A percentile compares a stretch with the other conserved stretches of the same genome.
phyloP scores from a whole-genome alignment of 345 rosid genomes.

The Gossypium longicalyx region DNA sequence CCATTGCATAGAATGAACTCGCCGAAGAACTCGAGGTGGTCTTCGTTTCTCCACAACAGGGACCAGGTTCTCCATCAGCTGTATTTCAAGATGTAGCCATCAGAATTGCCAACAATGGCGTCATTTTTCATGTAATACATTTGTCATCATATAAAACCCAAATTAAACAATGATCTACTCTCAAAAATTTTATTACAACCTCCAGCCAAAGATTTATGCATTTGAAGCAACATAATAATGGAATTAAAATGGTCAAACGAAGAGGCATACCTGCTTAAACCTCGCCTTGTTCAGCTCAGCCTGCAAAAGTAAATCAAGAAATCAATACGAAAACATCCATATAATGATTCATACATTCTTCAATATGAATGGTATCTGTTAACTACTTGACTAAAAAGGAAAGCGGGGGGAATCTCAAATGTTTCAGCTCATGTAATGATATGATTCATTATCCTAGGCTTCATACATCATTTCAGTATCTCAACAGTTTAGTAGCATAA shows the following conservation, averaged over 20 bases:
- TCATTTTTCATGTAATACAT: too few species aligned
- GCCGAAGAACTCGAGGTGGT: slow-evolving; percentile 35
- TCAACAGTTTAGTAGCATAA: too few species aligned
- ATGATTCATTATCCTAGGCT: background rate
- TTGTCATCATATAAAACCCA: background rate
- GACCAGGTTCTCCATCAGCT: slow-evolving; percentile 45
- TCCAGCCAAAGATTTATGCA: background rate
- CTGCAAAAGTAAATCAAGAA: slow-evolving; percentile 25
- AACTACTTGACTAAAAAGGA: background rate
- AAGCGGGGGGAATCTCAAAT: background rate
- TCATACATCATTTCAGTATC: background rate
- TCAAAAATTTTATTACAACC: background rate
- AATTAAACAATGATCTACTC: background rate
- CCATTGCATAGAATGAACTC: slow-evolving; percentile 39
- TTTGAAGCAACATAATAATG: background rate
- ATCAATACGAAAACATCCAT: background rate
- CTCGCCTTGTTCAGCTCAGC: slow-evolving; percentile 35
- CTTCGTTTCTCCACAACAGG: slow-evolving; percentile 40
- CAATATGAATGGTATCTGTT: background rate
- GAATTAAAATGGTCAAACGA: background rate
- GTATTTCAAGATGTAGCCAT: background rate
- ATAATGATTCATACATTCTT: background rate
- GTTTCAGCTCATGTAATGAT: background rate
- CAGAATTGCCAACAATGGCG: background rate
- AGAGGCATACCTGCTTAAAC: slow-evolving; percentile 33